These are phyloP conservation scores for Escovopsis sp. DNA, from an alignment of 2,329 filamentous ascomycete genomes.

Conservation along the genomic window DNA sequence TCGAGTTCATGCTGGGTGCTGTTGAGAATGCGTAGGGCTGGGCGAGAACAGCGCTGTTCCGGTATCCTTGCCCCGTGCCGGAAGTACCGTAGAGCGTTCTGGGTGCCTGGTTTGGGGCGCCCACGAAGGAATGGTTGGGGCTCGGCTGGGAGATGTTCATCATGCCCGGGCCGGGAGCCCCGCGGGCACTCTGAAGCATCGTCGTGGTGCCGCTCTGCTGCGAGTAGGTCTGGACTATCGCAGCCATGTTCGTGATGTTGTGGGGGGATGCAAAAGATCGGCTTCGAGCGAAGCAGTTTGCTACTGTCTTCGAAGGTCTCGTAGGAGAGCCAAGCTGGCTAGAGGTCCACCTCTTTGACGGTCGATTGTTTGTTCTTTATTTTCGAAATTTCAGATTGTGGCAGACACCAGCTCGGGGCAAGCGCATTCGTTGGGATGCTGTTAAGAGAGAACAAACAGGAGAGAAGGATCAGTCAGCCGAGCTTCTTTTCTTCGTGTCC, in stretches of 20 bases:
- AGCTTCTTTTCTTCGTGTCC: too few relatives aligned
- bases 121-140: conserved; percentile 33
- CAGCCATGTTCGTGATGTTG: conserved; percentile 49
- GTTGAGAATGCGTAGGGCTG: conserved; percentile 65
- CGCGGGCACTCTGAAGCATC: conserved; percentile 62
- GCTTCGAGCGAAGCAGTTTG: too few relatives aligned
- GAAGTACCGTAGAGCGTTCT: conserved; percentile 14
- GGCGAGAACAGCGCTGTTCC: conserved; percentile 41
- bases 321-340: too few relatives aligned
- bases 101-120: conserved; percentile 18
- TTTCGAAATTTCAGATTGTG: too few relatives aligned
- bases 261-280: too few relatives aligned
- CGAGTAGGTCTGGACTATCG: conserved; percentile 67
- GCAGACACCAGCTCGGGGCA: too few relatives aligned
- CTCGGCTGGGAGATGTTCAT: conserved; percentile 38
- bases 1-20: conserved; percentile 48
- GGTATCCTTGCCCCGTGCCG: conserved; percentile 33
- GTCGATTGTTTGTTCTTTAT: too few relatives aligned
- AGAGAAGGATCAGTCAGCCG: too few relatives aligned
- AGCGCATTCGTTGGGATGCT: too few relatives aligned
- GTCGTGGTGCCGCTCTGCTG: conserved; percentile 59
- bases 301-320: too few relatives aligned
- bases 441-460: too few relatives aligned
- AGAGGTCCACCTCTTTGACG: too few relatives aligned
- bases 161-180: conserved; percentile 34